Base-by-base conservation (phyloP, 1,284 basidiomycete species). In the Veloporphyrellus conicus region DNA sequence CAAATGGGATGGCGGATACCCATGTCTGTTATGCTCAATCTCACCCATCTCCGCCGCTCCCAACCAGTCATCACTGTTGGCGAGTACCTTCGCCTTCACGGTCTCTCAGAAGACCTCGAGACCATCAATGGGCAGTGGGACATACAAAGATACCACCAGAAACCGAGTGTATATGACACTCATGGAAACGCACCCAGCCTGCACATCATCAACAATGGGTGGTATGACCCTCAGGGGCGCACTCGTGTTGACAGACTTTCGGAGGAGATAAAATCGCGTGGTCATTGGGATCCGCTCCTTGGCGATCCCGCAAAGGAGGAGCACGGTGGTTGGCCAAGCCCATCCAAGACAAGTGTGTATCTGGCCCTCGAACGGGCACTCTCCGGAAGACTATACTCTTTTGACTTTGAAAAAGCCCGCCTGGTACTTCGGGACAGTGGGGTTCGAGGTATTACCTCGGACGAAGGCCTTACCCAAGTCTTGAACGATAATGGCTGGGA, bases 71-170 rank as follows among this genome's bases (percentile, higher is more conserved):
- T 77, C 48, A 67, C 69, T 9, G 55, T 70, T 18, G 62, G 67
- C 11, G 74, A 75, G 29, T 75, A 72, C 48, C 67, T 76, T 44
- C 67, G 67, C 19, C 59, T 76, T n/a, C 71, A 77, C 46, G 57
- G 57, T 40, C 63, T 70, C 46, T 43, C 66, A 6, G 56, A 63
- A 19, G 54, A 61, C 11, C 50, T 56, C 19, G 73, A 75, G 45
- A 59, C 55, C 50, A 63, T 63, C 46, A 67, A 64, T 36, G 73
- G 74, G 44, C 58, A 58, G 11, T 75, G 73, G 71, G 60, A 68
- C 18, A 62, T 63, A 4, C 48, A 62, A 7, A 48, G 25, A 31
- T 71, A 63, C 35, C 59, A 67, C 35, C 48, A 49, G 20, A 56
- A 51, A 8, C 51, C 59, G 10, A 50, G 46, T 9, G 32, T 53